Base-by-base conservation (phyloP, 805 yeast genomes). In the Cyberlindnera amylophila region DNA sequence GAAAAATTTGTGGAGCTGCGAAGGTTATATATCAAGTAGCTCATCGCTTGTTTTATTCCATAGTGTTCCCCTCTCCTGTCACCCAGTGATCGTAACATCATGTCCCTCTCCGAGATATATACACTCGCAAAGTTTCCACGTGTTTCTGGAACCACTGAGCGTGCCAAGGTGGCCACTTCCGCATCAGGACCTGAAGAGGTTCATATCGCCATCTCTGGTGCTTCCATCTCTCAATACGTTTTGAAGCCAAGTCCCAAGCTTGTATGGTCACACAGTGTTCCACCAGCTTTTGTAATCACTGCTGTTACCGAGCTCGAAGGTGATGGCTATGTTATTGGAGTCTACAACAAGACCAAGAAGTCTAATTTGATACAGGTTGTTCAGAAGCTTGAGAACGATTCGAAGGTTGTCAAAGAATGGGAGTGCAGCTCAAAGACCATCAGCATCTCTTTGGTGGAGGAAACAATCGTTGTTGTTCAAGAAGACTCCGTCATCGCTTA, bases 231-330 rank as follows among this genome's bases (percentile, higher is more conserved):
- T 5, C 53, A 53, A 27, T 73, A 72, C 52, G 62, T 72, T 17
- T 61, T 74, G 39, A 71, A 64, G 42, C 81, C 81, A 32, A 66
- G 75, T 29, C 81, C 81, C 9, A 72, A 71, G 51, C 61, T 75
- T 34, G 58, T 69, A 32, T 75, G 80, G 81, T 70, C 78, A 4
- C 67, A 67, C 50, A 72, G 79, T 15, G 63, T 75, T 27, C 67
- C 74, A 6, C 79, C 79, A 11, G 53, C 65, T 3, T 64, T 66
- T 28, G 38, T 60, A 3, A 64, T 74, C 28, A 67, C 67, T 34
- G 32, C 45, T n/a, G 40, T 56, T 11, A 52, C 49, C 16, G 43
- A 27, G 12, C 26, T 42, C 11, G 28, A 21, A 0, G 48, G 42
- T 17, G 45, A 36, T 12, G 32, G 34, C 1, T 45, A 49, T 15